A percentile compares a stretch with the other conserved stretches of the same genome.
Evolutionary conservation across 345 rosid genomes (phyloP).

Genomic region (Gossypium raimondii): DNA sequence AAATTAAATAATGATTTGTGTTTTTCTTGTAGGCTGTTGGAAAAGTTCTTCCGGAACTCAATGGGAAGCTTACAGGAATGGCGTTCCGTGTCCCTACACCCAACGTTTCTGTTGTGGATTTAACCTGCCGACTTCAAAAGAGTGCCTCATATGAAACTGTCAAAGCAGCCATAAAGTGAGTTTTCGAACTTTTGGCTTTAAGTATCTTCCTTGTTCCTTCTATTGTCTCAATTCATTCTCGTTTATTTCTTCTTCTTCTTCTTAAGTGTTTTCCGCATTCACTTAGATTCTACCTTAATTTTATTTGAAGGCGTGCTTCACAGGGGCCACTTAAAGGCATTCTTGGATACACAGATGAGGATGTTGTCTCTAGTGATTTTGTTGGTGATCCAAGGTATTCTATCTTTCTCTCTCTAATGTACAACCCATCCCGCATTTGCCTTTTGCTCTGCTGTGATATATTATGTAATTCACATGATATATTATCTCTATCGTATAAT

Average conservation of each 20-base stretch:
- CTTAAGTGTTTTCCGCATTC: background rate
- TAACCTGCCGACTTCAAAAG: slow-evolving; percentile 95
- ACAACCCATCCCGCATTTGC: too few relatives aligned
- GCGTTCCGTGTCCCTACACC: slow-evolving; percentile 99
- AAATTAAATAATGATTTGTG: background rate
- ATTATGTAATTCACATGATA: background rate
- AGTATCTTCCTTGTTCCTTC: background rate
- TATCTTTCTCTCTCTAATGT: background rate
- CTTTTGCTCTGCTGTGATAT: background rate
- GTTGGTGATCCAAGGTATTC: slow-evolving; percentile 84
- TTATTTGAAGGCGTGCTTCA: slow-evolving; percentile 62
- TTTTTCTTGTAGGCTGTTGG: slow-evolving; percentile 75
- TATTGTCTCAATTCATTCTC: background rate
- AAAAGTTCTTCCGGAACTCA: slow-evolving; percentile 96
- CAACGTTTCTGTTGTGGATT: slow-evolving; percentile 95
- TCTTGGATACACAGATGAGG: slow-evolving; percentile 96
- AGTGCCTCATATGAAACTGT: slow-evolving; percentile 90
- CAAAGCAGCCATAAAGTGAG: slow-evolving; percentile 88
- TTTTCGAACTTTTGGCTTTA: background rate
- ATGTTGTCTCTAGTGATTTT: slow-evolving; percentile 97
- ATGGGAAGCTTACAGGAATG: slow-evolving; percentile 99
- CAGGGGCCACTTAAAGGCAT: slow-evolving; percentile 89
- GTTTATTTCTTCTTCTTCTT: background rate
- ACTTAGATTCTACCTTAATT: slow-evolving; percentile 9
- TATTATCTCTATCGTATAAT: background rate